Evolutionary conservation across 306 rosid genomes (phyloP).

Genomic region (Hippophae gyantsensis): DNA sequence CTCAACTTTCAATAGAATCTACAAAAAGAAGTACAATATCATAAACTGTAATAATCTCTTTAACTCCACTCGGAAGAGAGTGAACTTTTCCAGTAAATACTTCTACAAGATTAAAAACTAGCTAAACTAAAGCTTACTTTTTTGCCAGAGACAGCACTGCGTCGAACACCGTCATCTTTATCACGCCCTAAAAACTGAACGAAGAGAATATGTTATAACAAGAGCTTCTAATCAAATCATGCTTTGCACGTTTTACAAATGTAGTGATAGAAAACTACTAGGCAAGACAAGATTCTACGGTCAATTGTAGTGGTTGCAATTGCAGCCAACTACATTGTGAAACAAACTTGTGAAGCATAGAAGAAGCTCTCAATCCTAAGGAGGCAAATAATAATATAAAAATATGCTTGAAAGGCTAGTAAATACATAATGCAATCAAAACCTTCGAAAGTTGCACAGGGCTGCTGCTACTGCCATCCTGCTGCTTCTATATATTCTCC

Average conservation of each 20-base stretch:
- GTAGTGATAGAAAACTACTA: too few relatives aligned
- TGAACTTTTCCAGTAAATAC: neutral
- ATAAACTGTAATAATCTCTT: neutral
- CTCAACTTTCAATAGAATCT: constrained; percentile 88
- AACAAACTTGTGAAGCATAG: too few relatives aligned
- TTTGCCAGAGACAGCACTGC: constrained; percentile 96
- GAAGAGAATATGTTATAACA: neutral
- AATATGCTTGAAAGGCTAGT: constrained; percentile 7
- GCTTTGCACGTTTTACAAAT: too few relatives aligned
- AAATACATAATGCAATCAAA: constrained; percentile 16
- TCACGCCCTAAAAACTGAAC: constrained; percentile 76
- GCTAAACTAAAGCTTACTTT: constrained; percentile 34
- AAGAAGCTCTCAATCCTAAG: neutral
- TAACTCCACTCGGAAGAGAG: neutral
- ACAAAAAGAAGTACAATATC: constrained; percentile 4
- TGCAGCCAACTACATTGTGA: too few relatives aligned
- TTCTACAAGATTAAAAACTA: neutral
- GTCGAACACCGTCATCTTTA: constrained; percentile 76
- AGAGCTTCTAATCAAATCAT: too few relatives aligned
- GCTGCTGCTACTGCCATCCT: constrained; percentile 51
- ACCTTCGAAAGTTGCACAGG: constrained; percentile 99
- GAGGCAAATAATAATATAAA: neutral
- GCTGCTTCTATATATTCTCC: constrained; percentile 90
- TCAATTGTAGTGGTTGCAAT: too few relatives aligned
- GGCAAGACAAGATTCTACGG: too few relatives aligned